phyloP scores from a whole-genome alignment of 2,329 filamentous ascomycete genomes.

The Sclerotinia nivalis region DNA sequence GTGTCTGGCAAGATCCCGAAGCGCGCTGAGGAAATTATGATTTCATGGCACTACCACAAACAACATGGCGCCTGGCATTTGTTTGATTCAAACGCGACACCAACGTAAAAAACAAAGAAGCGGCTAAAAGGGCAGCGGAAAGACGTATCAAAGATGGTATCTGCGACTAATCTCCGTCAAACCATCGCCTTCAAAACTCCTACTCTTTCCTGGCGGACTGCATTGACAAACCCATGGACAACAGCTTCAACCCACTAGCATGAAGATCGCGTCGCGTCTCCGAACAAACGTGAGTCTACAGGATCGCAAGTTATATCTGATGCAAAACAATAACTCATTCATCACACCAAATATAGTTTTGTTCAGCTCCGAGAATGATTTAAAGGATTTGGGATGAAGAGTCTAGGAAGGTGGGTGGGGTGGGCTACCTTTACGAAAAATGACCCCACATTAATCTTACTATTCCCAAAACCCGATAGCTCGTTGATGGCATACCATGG shows the following conservation, averaged over 20 bases:
- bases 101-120: background rate
- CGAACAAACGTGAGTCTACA: background rate
- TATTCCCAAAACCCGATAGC: background rate
- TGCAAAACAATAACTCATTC: background rate
- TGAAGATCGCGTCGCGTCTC: no score
- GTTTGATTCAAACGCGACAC: background rate
- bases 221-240: background rate
- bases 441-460: background rate
- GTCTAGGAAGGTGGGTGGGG: background rate
- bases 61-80: background rate
- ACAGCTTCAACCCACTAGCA: background rate
- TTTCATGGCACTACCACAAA: background rate
- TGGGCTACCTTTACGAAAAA: background rate
- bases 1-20: background rate
- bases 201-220: background rate
- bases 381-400: background rate
- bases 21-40: background rate
- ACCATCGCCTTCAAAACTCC: background rate
- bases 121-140: no score
- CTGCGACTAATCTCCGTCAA: fast-evolving
- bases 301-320: no score
- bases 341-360: background rate
- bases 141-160: fast-evolving
- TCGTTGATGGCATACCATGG: background rate
- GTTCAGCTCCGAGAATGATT: background rate